Evolutionary conservation across 305 asterid species (phyloP).

Genomic region (Withania somnifera): DNA sequence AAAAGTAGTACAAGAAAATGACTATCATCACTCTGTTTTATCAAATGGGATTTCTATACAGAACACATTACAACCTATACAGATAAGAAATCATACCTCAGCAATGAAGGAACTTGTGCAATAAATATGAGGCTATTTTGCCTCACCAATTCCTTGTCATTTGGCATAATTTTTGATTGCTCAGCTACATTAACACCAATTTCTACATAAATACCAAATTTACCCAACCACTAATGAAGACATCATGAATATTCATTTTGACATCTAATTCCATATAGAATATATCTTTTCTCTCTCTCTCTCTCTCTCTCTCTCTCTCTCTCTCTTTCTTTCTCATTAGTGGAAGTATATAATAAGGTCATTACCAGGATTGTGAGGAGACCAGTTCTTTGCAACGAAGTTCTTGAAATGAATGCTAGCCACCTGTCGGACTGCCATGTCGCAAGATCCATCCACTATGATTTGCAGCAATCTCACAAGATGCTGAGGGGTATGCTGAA

Average conservation of each 20-base stretch:
- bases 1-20: background rate
- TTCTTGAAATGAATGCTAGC: constrained; percentile 96
- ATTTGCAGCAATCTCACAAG: constrained; percentile 96
- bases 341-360: background rate
- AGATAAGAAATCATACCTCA: constrained; percentile 43
- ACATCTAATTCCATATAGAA: background rate
- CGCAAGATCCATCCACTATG: constrained; percentile 67
- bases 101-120: constrained; percentile 66
- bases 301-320: no score
- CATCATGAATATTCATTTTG: background rate
- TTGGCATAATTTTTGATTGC: constrained; percentile 64
- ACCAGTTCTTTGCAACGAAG: constrained; percentile 83
- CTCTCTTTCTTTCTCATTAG: background rate
- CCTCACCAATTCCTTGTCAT: constrained; percentile 88
- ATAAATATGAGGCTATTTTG: constrained; percentile 68
- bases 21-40: background rate
- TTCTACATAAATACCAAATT: background rate
- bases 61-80: background rate
- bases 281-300: background rate
- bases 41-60: background rate
- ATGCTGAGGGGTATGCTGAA: constrained; percentile 81
- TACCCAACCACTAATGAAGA: background rate
- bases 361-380: constrained; percentile 63
- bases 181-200: constrained; percentile 36
- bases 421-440: constrained; percentile 85